Evolutionary conservation across 371 early-diverging fungal species (phyloP).

Genomic region (Mucor irregularis): DNA sequence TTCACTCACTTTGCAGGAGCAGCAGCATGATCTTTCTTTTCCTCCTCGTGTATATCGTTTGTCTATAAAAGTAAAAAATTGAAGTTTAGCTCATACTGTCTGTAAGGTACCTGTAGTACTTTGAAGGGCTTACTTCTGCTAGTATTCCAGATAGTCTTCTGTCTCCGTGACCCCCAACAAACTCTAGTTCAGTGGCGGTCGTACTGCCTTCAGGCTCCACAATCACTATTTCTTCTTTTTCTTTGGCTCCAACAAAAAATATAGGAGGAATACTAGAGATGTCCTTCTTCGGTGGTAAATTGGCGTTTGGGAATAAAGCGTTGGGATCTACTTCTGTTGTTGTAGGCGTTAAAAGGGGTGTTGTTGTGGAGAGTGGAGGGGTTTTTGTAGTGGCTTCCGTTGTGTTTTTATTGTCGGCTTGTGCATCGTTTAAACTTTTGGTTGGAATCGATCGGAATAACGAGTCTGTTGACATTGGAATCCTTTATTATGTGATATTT

Average conservation of each 20-base stretch:
- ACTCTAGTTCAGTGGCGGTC: background rate
- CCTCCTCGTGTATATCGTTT: background rate
- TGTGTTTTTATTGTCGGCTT: background rate
- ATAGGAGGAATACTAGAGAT: constrained; percentile 6
- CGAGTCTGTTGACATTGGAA: background rate
- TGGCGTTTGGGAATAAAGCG: too few relatives aligned
- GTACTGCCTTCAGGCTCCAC: background rate
- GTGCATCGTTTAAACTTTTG: background rate
- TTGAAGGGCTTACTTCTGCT: constrained; percentile 13
- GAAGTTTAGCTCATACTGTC: background rate
- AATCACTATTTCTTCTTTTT: background rate
- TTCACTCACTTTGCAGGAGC: too few relatives aligned
- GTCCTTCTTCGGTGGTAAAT: constrained; percentile 1
- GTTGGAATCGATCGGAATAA: background rate
- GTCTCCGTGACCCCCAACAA: constrained; percentile 14
- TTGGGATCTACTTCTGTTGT: background rate
- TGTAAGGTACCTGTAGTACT: background rate
- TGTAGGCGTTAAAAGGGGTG: background rate
- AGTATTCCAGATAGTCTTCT: constrained; percentile 23
- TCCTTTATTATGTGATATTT: too few relatives aligned
- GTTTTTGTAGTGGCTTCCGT: too few relatives aligned
- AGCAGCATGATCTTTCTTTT: background rate
- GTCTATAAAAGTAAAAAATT: background rate
- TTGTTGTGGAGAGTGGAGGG: background rate
- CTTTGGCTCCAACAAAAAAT: constrained; percentile 10